Conservation (phyloP, 2,329 filamentous ascomycete species). For the Arthrobotrys megalospora region DNA sequence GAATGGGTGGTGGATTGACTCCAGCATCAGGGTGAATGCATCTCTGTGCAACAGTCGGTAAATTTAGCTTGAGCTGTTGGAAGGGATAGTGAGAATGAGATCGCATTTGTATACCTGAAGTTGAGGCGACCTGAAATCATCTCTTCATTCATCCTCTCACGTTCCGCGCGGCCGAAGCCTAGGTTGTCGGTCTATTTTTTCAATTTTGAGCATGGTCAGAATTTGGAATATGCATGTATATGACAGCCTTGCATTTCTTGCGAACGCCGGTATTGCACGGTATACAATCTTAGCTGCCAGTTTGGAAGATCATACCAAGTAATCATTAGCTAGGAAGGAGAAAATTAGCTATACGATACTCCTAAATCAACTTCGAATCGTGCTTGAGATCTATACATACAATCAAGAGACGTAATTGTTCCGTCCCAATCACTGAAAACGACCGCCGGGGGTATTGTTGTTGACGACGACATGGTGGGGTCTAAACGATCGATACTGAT, state of each 20-base stretch:
- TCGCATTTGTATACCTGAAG: slow-evolving; percentile 74
- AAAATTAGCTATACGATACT: background rate
- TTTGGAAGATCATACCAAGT: slow-evolving; percentile 37
- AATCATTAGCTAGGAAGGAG: slow-evolving; percentile 48
- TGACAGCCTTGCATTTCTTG: background rate
- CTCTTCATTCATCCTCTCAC: slow-evolving; percentile 80
- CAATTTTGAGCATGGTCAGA: background rate
- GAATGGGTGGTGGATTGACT: slow-evolving; percentile 85
- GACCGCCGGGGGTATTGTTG: slow-evolving; percentile 74
- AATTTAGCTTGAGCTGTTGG: slow-evolving; percentile 16
- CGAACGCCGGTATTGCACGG: background rate
- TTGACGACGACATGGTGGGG: slow-evolving; percentile 50
- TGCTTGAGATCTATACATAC: slow-evolving; percentile 34
- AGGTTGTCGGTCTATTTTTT: slow-evolving; percentile 82
- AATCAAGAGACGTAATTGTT: slow-evolving; percentile 68
- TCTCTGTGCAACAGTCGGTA: slow-evolving; percentile 70
- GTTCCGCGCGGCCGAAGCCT: slow-evolving; percentile 82
- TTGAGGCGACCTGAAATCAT: slow-evolving; percentile 79
- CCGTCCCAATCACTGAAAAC: slow-evolving; percentile 99
- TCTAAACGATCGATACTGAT: background rate
- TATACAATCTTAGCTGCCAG: background rate
- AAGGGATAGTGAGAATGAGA: background rate
- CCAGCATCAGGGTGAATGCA: slow-evolving; percentile 91
- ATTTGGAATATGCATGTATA: slow-evolving; percentile 3
- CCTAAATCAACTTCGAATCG: background rate